phyloP scores from a whole-genome alignment of 1,284 basidiomycete species.

The Cutaneotrichosporon sp. region DNA sequence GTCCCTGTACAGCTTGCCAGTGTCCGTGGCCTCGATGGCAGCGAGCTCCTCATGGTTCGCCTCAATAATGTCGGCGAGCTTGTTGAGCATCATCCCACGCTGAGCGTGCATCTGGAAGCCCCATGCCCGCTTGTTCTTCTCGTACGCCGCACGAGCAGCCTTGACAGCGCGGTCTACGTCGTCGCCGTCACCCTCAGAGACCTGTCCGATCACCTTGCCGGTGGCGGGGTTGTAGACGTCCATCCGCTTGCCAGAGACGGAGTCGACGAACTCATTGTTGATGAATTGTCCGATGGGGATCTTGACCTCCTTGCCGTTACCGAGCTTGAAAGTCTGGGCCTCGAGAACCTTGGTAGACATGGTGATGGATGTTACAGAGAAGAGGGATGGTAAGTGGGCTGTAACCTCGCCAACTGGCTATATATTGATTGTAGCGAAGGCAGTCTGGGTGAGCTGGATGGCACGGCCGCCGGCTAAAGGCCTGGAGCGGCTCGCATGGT shows the following conservation, averaged over 20 bases:
- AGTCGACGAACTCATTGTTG: slow-evolving; percentile 36
- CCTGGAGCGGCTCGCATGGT: too few species aligned
- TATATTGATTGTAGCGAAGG: background rate
- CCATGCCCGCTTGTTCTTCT: slow-evolving; percentile 71
- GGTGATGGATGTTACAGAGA: background rate
- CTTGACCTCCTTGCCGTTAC: slow-evolving; percentile 16
- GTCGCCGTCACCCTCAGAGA: slow-evolving; percentile 43
- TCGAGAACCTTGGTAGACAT: background rate
- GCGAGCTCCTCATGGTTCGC: slow-evolving; percentile 62
- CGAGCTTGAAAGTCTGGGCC: slow-evolving; percentile 14
- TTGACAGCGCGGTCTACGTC: slow-evolving; percentile 79
- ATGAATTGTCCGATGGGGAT: slow-evolving; percentile 23
- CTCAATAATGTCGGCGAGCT: slow-evolving; percentile 87
- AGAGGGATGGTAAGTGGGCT: background rate
- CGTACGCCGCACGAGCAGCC: slow-evolving; percentile 73
- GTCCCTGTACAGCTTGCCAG: slow-evolving; percentile 74
- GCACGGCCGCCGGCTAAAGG: too few species aligned
- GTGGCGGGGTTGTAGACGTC: slow-evolving; percentile 52
- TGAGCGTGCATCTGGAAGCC: slow-evolving; percentile 51
- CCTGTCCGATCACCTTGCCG: slow-evolving; percentile 48
- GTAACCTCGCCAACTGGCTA: background rate
- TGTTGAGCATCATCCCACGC: slow-evolving; percentile 68
- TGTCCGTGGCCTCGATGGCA: slow-evolving; percentile 71
- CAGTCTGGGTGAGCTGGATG: too few species aligned
- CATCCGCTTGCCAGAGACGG: slow-evolving; percentile 26